Conservation (phyloP, 371 early-diverging fungal species). For the Parasitella parasitica region DNA sequence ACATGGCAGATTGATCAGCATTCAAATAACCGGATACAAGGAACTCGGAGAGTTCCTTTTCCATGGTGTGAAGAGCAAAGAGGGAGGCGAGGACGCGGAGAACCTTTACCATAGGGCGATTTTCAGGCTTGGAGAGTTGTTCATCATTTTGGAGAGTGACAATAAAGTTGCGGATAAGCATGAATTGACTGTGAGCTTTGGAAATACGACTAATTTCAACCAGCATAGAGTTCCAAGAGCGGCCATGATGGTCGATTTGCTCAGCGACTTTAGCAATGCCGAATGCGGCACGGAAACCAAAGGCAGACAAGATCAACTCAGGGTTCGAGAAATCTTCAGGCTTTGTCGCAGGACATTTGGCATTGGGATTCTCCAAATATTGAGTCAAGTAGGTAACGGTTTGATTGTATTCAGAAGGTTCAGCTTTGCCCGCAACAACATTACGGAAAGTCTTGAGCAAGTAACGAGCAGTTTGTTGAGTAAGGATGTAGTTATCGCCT, state of each 20-base stretch:
- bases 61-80: conserved; percentile 65
- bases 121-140: conserved; percentile 23
- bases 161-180: conserved; percentile 59
- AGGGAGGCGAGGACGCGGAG: conserved; percentile 38
- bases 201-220: conserved; percentile 65
- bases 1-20: conserved; percentile 50
- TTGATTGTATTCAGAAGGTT: conserved; percentile 48
- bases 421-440: conserved; percentile 52
- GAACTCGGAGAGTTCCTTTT: conserved; percentile 66
- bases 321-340: conserved; percentile 58
- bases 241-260: conserved; percentile 52
- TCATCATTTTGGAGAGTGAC: conserved; percentile 44
- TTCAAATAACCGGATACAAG: conserved; percentile 51
- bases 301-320: conserved; percentile 61
- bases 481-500: conserved; percentile 76
- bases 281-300: conserved; percentile 68
- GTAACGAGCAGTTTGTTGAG: conserved; percentile 75
- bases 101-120: conserved; percentile 40
- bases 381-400: conserved; percentile 54
- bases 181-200: conserved; percentile 67
- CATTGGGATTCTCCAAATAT: conserved; percentile 52
- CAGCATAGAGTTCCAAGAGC: conserved; percentile 68
- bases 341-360: conserved; percentile 48
- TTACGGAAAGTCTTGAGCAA: conserved; percentile 59
- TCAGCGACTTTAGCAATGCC: conserved; percentile 55